Evolutionary conservation across 352 stramenopile genomes (phyloP), one percentile per base, ranked within the genome.

Genomic region (Globisporangium yorkense): DNA sequence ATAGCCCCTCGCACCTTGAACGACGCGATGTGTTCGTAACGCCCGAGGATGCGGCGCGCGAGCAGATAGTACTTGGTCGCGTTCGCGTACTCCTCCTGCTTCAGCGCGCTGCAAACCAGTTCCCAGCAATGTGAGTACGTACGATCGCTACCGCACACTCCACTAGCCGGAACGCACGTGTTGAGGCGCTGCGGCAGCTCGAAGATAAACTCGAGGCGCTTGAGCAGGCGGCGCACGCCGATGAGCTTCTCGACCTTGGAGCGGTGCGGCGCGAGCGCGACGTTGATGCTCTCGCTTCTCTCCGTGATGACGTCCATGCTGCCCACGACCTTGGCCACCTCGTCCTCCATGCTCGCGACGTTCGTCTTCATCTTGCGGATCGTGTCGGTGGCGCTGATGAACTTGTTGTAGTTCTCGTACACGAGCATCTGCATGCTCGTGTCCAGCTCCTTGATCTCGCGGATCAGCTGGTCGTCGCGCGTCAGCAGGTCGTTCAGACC

Each of bases 361-460:
- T 97, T 96, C 27, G 83, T 92, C 82, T 96, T 96, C 88, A 97
- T 97, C 65, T 96, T 96, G 51, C 95, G 88, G 72, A 99, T 99
- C 53, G 97, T 99, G 74, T 99, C 97, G 1, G 97, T 99, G 37
- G 97, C 97, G 66, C 92, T 97, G 66, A 99, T 99, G 68, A 99
- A 99, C 72, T 99, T 99, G 75, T 96, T 98, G 84, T 99, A 99
- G 75, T 99, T 99, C 65, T 99, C 97, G 70, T 99, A 99, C 21
- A 99, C 97, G 45, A 99, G 80, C 72, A 98, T 99, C 78, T 99
- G 97, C 97, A 99, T 99, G 54, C 97, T 98, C 21, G 89, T 97
- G 73, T 99, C 97, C 18, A 99, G 80, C 39, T 94, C 92, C 63
- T 97, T 97, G 54, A 97, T 93, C 72, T 98, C 78, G 56, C 71